Base-by-base conservation (phyloP, 352 stramenopile genomes). In the Phytophthora podocarpi region DNA sequence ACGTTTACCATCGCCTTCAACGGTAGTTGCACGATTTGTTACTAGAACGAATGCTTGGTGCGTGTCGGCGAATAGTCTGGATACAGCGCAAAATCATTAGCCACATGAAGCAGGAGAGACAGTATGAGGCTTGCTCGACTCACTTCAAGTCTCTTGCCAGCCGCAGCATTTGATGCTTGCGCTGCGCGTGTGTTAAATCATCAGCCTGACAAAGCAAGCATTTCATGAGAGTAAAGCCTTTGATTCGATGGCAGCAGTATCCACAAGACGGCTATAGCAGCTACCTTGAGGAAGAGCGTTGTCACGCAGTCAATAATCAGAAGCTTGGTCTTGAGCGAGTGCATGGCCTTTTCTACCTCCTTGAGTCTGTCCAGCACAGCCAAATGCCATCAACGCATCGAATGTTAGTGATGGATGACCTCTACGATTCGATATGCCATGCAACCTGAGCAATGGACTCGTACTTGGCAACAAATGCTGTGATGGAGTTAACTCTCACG, bases 251-350 rank as follows among this genome's bases (percentile, higher is more conserved):
- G 26, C 26, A 36, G 13, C 5, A 50, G 27, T 21, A 35, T 49
- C 8, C 13, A 24, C 41, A 34, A 35, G 12, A 49, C 16, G 23
- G 37, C 4, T 24, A 24, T 35, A 24, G 24, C 41, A 49, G n/a
- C 24, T 37, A 91, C 82, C 61, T 92, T 87, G 4, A 80, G 37
- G 21, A 89, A 80, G 5, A 90, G 54, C 23, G 80, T 73, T 8
- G 82, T 73, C 1, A 90, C 50, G n/a, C 84, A 93, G 69, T 95
- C 86, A 45, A 93, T 64, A 28, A 95, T 67, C 2, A 95, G 18
- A 41, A 93, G 73, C 43, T 91, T 88, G 12, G 81, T 67, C 20
- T 76, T 62, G 26, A 80, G 55, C 13, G 54, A 56, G n/a, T 71
- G 41, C 53, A 92, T 77, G 16, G 47, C 66, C 15, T 65, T 53